These are phyloP conservation scores for Verticillium tricorpus DNA, from an alignment of 2,329 filamentous ascomycete species.

Conservation along the genomic window DNA sequence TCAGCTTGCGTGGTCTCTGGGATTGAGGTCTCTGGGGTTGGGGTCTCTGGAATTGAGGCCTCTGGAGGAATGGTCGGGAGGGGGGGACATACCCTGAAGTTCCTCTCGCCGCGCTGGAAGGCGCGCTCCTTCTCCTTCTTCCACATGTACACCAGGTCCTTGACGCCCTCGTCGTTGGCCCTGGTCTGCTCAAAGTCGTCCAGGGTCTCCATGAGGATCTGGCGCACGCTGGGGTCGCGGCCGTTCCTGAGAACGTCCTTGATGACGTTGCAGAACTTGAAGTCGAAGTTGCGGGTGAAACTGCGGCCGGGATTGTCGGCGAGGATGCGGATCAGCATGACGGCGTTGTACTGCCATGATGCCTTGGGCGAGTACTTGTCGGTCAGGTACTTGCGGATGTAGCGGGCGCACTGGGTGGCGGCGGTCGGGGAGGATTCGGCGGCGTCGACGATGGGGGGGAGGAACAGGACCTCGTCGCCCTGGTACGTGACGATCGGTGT, in stretches of 20 bases:
- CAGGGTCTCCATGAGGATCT: constrained; percentile 83
- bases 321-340: constrained; percentile 92
- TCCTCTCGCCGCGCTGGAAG: constrained; percentile 16
- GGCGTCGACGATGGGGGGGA: constrained; percentile 89
- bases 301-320: constrained; percentile 84
- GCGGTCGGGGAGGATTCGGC: constrained; percentile 89
- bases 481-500: constrained; percentile 27
- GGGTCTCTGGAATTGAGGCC: too few species aligned
- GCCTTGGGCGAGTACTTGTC: constrained; percentile 62
- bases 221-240: constrained; percentile 71
- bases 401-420: constrained; percentile 72
- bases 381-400: constrained; percentile 78
- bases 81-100: background rate
- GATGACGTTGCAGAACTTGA: constrained; percentile 72
- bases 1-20: background rate
- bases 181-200: constrained; percentile 72
- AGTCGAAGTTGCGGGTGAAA: constrained; percentile 88
- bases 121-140: constrained; percentile 73
- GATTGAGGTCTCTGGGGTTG: too few species aligned
- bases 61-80: background rate
- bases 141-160: constrained; percentile 79
- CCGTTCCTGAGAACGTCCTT: constrained; percentile 70
- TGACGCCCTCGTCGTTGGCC: constrained; percentile 67
- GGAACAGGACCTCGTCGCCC: constrained; percentile 86
- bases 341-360: constrained; percentile 86